phyloP scores from a whole-genome alignment of 129 eudicot species.

The Chrysanthemum seticuspe region DNA sequence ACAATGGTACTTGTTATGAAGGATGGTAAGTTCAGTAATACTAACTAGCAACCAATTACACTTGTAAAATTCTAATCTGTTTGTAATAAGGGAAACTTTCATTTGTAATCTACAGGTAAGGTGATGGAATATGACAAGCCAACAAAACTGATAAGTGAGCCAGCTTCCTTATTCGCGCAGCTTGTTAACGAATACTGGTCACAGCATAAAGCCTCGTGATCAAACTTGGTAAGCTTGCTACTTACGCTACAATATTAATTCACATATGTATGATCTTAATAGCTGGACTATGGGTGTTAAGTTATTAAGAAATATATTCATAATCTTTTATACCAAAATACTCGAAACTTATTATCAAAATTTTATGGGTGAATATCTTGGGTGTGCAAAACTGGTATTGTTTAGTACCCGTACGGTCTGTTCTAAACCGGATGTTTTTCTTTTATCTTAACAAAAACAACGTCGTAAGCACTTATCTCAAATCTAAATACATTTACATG shows the following conservation, averaged over 20 bases:
- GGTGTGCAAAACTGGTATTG: too few relatives aligned
- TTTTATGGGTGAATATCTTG: too few relatives aligned
- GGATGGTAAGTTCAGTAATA: conserved; percentile 37
- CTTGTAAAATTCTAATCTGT: not conserved
- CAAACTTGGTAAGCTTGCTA: conserved; percentile 13
- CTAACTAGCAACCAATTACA: not conserved
- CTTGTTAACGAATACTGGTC: conserved; percentile 69
- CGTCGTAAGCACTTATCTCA: too few relatives aligned
- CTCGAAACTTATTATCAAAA: not conserved
- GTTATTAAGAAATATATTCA: too few relatives aligned
- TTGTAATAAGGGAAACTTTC: not conserved
- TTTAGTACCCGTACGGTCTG: too few relatives aligned
- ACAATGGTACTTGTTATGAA: conserved; percentile 60
- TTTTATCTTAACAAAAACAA: too few relatives aligned
- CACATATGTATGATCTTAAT: not conserved
- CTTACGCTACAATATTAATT: not conserved
- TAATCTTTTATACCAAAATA: not conserved
- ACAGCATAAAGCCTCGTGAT: conserved; percentile 26
- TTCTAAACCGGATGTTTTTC: too few relatives aligned
- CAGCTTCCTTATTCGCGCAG: conserved; percentile 48
- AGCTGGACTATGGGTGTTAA: not conserved
- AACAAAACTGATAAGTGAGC: conserved; percentile 39
- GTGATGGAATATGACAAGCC: conserved; percentile 68
- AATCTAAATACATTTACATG: not conserved
- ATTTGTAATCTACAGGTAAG: conserved; percentile 39